Conservation (phyloP, 202 grass and related monocot genomes). For the Digitaria exilis region DNA sequence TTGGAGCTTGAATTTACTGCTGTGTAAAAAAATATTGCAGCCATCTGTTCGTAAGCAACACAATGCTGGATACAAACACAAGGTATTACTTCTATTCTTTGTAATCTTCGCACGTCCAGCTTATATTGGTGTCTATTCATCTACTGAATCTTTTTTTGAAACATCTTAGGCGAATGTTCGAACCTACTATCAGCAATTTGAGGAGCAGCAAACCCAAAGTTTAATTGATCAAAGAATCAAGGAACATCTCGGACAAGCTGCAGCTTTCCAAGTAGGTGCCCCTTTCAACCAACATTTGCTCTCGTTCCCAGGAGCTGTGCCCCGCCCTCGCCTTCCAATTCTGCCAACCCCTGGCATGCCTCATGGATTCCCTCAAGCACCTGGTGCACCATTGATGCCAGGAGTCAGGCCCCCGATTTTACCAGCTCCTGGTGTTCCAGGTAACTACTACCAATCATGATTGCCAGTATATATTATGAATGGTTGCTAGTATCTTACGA, state of each 20-base stretch:
- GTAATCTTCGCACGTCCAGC: not conserved
- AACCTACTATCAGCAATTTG: slow-evolving; percentile 96
- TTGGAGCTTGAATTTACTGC: slow-evolving; percentile 37
- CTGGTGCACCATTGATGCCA: slow-evolving; percentile 48
- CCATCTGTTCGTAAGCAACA: slow-evolving; percentile 99
- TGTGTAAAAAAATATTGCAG: slow-evolving; percentile 55
- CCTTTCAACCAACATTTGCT: slow-evolving; percentile 84
- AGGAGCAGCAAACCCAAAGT: slow-evolving; percentile 99
- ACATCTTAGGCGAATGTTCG: slow-evolving; percentile 88
- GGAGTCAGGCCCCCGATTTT: slow-evolving; percentile 83
- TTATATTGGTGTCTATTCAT: slow-evolving; percentile 25
- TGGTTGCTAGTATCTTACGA: slow-evolving; percentile 3
- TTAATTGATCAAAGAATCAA: slow-evolving; percentile 99
- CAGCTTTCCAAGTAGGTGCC: slow-evolving; percentile 87
- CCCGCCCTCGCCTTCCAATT: slow-evolving; percentile 79
- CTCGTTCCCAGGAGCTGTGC: slow-evolving; percentile 58
- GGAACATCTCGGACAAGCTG: slow-evolving; percentile 95
- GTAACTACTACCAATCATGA: slow-evolving; percentile 48
- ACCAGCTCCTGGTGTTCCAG: slow-evolving; percentile 71
- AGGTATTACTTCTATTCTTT: slow-evolving; percentile 61
- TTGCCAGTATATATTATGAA: slow-evolving; percentile 8
- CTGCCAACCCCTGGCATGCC: slow-evolving; percentile 68
- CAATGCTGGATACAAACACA: slow-evolving; percentile 98
- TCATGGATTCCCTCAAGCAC: slow-evolving; percentile 48
- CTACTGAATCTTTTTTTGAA: slow-evolving; percentile 20